Percentiles rank a stretch among this genome's conserved stretches.
Evolutionary conservation across 139 green algal genomes (phyloP).

Genomic region (Nannochloris sp.): DNA sequence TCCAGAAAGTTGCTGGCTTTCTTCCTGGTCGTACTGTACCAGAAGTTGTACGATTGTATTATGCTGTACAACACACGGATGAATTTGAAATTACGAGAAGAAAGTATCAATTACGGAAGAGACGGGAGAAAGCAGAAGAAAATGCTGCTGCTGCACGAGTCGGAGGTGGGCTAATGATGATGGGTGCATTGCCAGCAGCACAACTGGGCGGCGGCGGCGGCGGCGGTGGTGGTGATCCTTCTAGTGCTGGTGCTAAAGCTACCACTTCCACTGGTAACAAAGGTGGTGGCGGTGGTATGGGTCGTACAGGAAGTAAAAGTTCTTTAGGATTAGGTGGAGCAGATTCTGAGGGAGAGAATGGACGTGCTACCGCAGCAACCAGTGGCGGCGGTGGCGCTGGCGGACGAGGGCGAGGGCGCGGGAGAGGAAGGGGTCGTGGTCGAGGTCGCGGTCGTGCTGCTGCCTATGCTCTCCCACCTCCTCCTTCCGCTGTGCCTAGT

Average conservation of each 20-base stretch:
- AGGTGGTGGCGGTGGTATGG: too few species aligned
- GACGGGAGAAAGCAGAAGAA: constrained; percentile 50
- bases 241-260: neutral
- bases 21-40: constrained; percentile 58
- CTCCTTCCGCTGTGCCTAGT: neutral
- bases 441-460: neutral
- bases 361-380: neutral
- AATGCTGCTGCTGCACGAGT: constrained; percentile 13
- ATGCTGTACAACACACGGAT: constrained; percentile 71
- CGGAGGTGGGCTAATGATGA: constrained; percentile 4
- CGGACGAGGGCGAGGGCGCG: neutral
- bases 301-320: neutral
- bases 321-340: neutral
- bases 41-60: constrained; percentile 79
- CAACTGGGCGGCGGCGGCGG: neutral
- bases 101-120: constrained; percentile 88
- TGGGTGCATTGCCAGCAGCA: neutral
- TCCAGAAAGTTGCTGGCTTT: constrained; percentile 65
- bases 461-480: neutral
- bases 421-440: neutral
- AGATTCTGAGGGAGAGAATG: neutral
- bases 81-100: constrained; percentile 75
- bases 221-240: neutral
- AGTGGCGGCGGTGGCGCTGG: neutral
- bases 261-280: neutral